phyloP scores from a whole-genome alignment of 257 asterid species.

The Jacaranda copaia region DNA sequence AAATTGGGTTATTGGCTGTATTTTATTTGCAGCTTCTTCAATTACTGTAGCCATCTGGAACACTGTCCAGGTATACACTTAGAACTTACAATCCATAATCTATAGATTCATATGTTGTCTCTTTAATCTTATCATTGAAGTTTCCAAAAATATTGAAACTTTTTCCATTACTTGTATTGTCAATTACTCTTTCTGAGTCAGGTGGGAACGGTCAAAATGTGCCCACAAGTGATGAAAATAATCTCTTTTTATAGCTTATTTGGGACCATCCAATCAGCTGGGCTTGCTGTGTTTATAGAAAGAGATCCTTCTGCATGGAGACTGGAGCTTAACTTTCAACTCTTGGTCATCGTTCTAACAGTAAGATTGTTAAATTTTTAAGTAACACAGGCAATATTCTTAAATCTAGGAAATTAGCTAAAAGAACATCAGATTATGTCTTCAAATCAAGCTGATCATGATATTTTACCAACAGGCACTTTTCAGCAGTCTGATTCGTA shows the following conservation, averaged over 20 bases:
- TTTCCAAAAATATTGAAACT: background rate
- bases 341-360: slow-evolving; percentile 63
- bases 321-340: slow-evolving; percentile 55
- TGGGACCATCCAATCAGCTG: slow-evolving; percentile 69
- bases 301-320: slow-evolving; percentile 66
- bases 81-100: too few species aligned
- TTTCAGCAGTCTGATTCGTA: slow-evolving; percentile 68
- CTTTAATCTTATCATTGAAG: too few species aligned
- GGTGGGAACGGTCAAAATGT: slow-evolving; percentile 72
- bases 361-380: slow-evolving; percentile 44
- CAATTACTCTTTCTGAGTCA: slow-evolving; percentile 33
- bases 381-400: background rate
- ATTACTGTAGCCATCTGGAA: slow-evolving; percentile 69
- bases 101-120: too few species aligned
- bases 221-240: slow-evolving; percentile 75
- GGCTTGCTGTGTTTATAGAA: slow-evolving; percentile 56
- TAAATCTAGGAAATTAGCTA: background rate
- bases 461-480: slow-evolving; percentile 47
- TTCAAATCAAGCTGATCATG: background rate
- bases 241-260: slow-evolving; percentile 67
- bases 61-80: slow-evolving; percentile 58
- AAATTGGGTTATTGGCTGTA: slow-evolving; percentile 79
- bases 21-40: slow-evolving; percentile 69
- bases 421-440: background rate
- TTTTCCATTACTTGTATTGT: background rate